Evolutionary conservation across 2,329 filamentous ascomycete genomes (phyloP).

Genomic region (Penicillium sp.): DNA sequence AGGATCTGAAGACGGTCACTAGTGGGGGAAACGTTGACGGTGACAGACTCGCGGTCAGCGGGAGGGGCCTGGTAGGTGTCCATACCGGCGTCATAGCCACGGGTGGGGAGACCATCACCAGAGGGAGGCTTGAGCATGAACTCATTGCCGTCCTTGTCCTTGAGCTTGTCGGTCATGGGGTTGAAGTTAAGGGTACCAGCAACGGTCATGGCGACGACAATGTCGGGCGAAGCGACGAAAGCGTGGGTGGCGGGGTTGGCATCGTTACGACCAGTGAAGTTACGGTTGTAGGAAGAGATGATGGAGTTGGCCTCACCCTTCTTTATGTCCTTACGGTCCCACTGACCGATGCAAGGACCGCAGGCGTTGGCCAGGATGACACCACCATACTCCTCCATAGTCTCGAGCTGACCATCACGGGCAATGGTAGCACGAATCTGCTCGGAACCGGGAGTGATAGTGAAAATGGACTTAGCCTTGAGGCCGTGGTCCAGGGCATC

Average conservation of each 20-base stretch:
- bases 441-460: conserved; percentile 94
- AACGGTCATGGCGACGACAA: conserved; percentile 84
- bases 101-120: conserved; percentile 77
- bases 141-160: conserved; percentile 94
- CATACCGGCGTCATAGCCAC: conserved; percentile 86
- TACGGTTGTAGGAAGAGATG: conserved; percentile 98
- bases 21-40: conserved; percentile 80
- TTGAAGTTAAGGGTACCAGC: conserved; percentile 91
- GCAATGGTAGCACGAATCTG: conserved; percentile 94
- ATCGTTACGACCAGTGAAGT: conserved; percentile 98
- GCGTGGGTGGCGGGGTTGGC: conserved; percentile 94
- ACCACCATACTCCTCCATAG: conserved; percentile 84
- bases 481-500: conserved; percentile 89
- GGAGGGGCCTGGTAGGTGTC: conserved; percentile 98
- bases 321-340: conserved; percentile 91
- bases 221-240: conserved; percentile 88
- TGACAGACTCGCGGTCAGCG: conserved; percentile 71
- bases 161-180: conserved; percentile 87
- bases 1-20: conserved; percentile 96
- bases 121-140: conserved; percentile 83
- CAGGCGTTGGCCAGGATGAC: conserved; percentile 93
- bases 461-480: conserved; percentile 87
- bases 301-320: conserved; percentile 97
- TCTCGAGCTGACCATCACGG: conserved; percentile 82
- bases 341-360: conserved; percentile 91